Conservation (phyloP, 2,329 filamentous ascomycete genomes). For the Penicillium sp. region DNA sequence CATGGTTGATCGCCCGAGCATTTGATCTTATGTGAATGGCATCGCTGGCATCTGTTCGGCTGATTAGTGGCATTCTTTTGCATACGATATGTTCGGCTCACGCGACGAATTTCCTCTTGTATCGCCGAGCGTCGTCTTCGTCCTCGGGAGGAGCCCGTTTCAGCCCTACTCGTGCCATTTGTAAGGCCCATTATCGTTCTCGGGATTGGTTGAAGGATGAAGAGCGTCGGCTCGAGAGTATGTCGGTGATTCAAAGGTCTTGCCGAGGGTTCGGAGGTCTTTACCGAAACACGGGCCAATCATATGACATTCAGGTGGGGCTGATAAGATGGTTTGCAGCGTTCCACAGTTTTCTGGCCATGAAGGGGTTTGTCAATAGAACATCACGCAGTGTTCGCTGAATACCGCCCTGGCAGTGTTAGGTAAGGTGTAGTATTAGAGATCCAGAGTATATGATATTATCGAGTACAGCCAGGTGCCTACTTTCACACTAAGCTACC, state of each 20-base stretch:
- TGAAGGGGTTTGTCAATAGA: no score
- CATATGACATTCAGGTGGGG: not conserved
- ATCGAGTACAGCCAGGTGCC: no score
- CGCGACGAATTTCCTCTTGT: constrained; percentile 35
- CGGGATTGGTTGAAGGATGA: constrained; percentile 8
- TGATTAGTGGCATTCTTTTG: constrained; percentile 2
- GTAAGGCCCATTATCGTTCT: not conserved
- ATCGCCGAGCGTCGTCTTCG: constrained; percentile 13
- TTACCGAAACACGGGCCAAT: constrained; percentile 5
- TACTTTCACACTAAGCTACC: no score
- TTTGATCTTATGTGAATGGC: constrained; percentile 49
- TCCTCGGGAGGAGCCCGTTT: constrained; percentile 16
- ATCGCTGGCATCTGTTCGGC: constrained; percentile 40
- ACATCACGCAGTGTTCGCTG: no score
- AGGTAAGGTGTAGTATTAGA: no score
- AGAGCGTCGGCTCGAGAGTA: not conserved
- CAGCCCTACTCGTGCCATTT: constrained; percentile 18
- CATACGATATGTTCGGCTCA: constrained; percentile 10
- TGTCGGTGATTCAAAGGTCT: constrained; percentile 4
- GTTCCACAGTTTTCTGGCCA: not conserved
- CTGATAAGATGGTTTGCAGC: not conserved
- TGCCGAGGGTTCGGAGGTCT: constrained; percentile 13
- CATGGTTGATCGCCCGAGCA: constrained; percentile 49
- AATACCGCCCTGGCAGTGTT: no score
- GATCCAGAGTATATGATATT: no score